A percentile compares a stretch with the other conserved stretches of the same genome.
Conservation (phyloP, 305 asterid genomes). For the Fraxinus floribunda region DNA sequence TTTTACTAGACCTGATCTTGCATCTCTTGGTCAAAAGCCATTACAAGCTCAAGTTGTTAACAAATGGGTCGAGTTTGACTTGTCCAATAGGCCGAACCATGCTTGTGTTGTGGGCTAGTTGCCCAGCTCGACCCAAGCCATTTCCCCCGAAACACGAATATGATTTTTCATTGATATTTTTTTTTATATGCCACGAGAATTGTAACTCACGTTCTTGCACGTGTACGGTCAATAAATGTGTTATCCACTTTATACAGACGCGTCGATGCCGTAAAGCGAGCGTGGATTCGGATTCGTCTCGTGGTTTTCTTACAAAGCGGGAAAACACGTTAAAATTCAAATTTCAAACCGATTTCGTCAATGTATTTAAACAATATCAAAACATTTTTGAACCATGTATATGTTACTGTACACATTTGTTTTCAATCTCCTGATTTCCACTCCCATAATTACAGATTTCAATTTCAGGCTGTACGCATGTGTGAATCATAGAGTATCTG, state of each 20-base stretch:
- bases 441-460: background rate
- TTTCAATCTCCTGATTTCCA: background rate
- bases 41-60: background rate
- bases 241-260: background rate
- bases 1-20: background rate
- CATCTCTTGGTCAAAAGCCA: background rate
- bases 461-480: background rate
- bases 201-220: background rate
- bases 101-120: background rate
- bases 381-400: background rate
- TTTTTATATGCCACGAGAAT: background rate
- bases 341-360: slow-evolving; percentile 35
- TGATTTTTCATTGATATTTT: background rate
- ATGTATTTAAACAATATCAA: slow-evolving; percentile 1
- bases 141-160: background rate
- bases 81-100: background rate
- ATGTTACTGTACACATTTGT: background rate
- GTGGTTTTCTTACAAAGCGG: slow-evolving; percentile 29
- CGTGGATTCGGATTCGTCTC: background rate
- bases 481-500: background rate
- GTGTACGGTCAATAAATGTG: background rate
- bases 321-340: slow-evolving; percentile 29
- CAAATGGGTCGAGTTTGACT: background rate
- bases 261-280: background rate
- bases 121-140: background rate